phyloP scores from a whole-genome alignment of 2,329 filamentous ascomycete genomes.

The Fusarium haematococcum region DNA sequence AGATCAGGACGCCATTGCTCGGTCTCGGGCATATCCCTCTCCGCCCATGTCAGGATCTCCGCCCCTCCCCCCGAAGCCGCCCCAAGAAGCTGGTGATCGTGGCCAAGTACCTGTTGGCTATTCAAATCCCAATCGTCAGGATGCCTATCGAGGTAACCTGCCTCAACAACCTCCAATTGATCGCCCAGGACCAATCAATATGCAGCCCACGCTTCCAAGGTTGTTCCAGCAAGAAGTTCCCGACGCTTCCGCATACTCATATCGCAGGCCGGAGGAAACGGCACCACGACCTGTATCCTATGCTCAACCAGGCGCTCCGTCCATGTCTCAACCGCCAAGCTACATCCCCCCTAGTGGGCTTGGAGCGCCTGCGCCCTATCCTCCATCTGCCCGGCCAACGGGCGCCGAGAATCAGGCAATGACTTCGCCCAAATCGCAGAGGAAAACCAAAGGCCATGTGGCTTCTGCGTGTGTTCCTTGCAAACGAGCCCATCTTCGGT shows the following conservation, averaged over 20 bases:
- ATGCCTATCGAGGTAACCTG: slow-evolving; percentile 61
- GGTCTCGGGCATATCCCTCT: slow-evolving; percentile 74
- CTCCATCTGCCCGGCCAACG: slow-evolving; percentile 48
- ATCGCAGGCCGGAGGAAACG: slow-evolving; percentile 42
- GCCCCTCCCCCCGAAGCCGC: slow-evolving; percentile 68
- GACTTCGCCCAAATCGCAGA: slow-evolving; percentile 69
- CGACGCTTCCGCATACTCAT: slow-evolving; percentile 40
- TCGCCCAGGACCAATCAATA: slow-evolving; percentile 36
- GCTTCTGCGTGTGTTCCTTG: slow-evolving; percentile 88
- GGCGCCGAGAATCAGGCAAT: slow-evolving; percentile 60
- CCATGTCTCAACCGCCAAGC: slow-evolving; percentile 33
- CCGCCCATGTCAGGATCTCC: slow-evolving; percentile 81
- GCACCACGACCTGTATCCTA: slow-evolving; percentile 42
- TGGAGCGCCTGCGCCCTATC: slow-evolving; percentile 34
- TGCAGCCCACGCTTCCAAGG: slow-evolving; percentile 42
- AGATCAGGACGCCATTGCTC: slow-evolving; percentile 64
- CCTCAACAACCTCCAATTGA: slow-evolving; percentile 43
- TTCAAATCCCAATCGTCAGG: slow-evolving; percentile 56
- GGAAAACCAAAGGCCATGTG: slow-evolving; percentile 83
- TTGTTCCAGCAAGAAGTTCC: slow-evolving; percentile 45
- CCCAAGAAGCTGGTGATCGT: slow-evolving; percentile 68
- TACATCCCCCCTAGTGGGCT: slow-evolving; percentile 39
- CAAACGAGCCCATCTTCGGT: slow-evolving; percentile 84
- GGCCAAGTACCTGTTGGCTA: slow-evolving; percentile 59
- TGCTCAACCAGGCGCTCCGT: slow-evolving; percentile 33